Base-by-base conservation (phyloP, 2,329 filamentous ascomycete species). In the Arthrobotrys megalospora region DNA sequence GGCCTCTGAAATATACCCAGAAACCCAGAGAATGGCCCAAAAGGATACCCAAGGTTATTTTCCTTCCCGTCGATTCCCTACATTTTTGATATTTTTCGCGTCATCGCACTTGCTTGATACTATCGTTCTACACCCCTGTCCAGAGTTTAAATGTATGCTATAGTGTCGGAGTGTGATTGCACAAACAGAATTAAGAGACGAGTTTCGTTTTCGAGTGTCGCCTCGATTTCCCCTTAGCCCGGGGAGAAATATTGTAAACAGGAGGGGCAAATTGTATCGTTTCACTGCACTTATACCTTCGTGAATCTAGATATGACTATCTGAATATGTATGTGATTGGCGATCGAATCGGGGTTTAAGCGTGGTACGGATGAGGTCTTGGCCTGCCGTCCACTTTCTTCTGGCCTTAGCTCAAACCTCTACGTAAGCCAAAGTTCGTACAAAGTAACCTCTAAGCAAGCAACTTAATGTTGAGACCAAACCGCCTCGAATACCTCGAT, bases 391-490 rank as follows among this genome's bases (percentile, higher is more conserved):
- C 52, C 28, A 24, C 28, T 34, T 55, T 38, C 34, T 41, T 28
- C 24, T 28, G 41, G n/a, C 6, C 55, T 16, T 60, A 60, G 28
- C 52, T 38, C 38, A 43, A 60, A 28, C 34, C 36, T 60, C 55
- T 60, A 60, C 36, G 55, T 60, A 60, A 60, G 55, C 55, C 19
- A 24, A 43, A 60, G 55, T 43, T 41, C 32, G n/a, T 6, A 12
- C n/a, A 16, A 21, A 58, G 34, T 16, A 53, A 10, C 28, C 21
- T 36, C 10, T 11, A 12, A 43, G 55, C 24, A 58, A 60, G 55
- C 36, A 43, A 28, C 55, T 60, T 41, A 43, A 60, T 60, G 16
- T 60, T 43, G 55, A 43, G 36, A 24, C 36, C 55, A 43, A 28
- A 43, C 43, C 19, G 41, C n/a, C 55, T n/a, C 36, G 2, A 60